Base-by-base conservation (phyloP, 2,329 filamentous ascomycete genomes). In the Microdochium trichocladiopsis region DNA sequence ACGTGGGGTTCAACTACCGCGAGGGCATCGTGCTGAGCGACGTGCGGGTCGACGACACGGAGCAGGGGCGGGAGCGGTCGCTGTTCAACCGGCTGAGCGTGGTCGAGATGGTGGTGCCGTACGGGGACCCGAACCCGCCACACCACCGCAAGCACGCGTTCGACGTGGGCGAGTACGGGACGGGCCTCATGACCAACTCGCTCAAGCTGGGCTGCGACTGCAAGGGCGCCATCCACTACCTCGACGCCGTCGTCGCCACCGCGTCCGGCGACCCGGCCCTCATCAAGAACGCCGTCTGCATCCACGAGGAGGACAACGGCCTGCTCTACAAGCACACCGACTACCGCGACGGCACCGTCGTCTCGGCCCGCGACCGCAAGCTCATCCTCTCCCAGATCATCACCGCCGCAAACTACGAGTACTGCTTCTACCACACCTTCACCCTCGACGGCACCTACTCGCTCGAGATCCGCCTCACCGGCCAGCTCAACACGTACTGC, bases 201-300 rank as follows among this genome's bases (percentile, higher is more conserved):
- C 69, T 85, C 24, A 72, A 77, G 33, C 64, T 84, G 21, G 81
- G 82, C 8, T 86, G 83, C 58, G 82, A 86, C 63, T 88, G 85
- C 74, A 87, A 88, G 64, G 85, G 85, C 9, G 82, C 82, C 0
- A 90, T 90, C 59, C 85, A 89, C 65, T 89, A 89, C 64, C 80
- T 89, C 74, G 83, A 87, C 59, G 84, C 84, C 4, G 79, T 82
- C 5, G 88, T 89, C 62, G 82, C 86, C 52, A 88, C 87, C 63
- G 73, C 78, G n/a, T 80, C 82, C 2, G 87, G 87, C 28, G 78
- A 82, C 16, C 78, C 83, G 2, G 82, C 81, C 5, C 81, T 82
- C 2, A 84, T 90, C 69, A 87, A 89, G 70, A 88, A 92, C 59
- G 88, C 88, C 24, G 88, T 90, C 57, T 89, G 86, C 61, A 86